Conservation (phyloP, 129 eudicot species). For the Artemisia annua region DNA sequence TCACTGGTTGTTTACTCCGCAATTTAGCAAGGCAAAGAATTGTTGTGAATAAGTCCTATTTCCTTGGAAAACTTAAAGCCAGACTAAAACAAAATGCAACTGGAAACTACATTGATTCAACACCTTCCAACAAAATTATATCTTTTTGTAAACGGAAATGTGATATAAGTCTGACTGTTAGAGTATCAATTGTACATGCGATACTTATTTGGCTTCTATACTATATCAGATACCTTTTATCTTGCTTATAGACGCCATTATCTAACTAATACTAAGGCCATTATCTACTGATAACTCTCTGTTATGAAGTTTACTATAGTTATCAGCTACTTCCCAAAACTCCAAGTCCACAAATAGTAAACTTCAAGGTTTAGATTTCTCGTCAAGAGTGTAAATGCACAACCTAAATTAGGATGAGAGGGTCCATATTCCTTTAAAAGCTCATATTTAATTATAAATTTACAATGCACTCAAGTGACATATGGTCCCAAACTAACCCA, state of each 20-base stretch:
- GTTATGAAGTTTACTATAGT: slow-evolving; percentile 3
- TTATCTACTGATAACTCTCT: background rate
- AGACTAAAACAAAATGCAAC: background rate
- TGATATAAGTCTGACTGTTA: background rate
- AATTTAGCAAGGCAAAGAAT: background rate
- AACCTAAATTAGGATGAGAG: background rate
- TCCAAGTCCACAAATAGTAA: background rate
- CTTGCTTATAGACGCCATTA: background rate
- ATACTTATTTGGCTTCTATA: background rate
- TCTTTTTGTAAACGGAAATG: background rate
- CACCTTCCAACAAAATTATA: too few species aligned
- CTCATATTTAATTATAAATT: background rate
- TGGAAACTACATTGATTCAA: background rate
- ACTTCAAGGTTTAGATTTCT: background rate
- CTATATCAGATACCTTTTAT: background rate
- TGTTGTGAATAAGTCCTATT: background rate
- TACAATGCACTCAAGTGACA: background rate
- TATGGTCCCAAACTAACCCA: background rate
- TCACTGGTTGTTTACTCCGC: background rate
- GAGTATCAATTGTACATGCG: background rate
- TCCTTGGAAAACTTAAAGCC: background rate
- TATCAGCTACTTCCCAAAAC: background rate
- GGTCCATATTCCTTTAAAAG: background rate
- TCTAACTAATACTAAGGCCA: background rate
- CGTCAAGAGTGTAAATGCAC: background rate